These are phyloP conservation scores for Pugionium dolabratum DNA, from an alignment of 345 rosid species.

Conservation along the genomic window DNA sequence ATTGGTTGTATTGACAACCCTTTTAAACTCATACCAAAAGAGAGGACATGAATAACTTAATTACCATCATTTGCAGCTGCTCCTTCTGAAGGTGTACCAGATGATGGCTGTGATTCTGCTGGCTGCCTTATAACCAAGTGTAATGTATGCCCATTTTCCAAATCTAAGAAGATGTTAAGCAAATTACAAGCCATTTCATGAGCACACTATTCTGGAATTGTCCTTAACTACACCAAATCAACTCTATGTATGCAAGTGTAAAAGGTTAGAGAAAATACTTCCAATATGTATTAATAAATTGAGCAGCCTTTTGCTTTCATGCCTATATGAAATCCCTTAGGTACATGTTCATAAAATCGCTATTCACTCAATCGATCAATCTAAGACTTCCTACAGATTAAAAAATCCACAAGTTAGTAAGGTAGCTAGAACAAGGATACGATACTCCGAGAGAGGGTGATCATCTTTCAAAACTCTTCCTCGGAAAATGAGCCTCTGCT, in stretches of 20 bases:
- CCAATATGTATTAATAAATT: constrained; percentile 2
- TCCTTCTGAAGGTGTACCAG: constrained; percentile 56
- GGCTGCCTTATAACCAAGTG: constrained; percentile 90
- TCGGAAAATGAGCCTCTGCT: constrained; percentile 87
- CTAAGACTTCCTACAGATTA: not conserved
- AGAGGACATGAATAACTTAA: constrained; percentile 42
- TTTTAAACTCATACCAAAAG: constrained; percentile 8
- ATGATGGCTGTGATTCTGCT: constrained; percentile 54
- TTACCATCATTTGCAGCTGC: constrained; percentile 50
- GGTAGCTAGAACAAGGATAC: constrained; percentile 56
- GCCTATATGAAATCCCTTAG: constrained; percentile 1
- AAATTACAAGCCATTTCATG: not conserved
- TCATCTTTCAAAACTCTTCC: constrained; percentile 94
- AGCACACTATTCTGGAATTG: not conserved
- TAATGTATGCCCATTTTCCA: constrained; percentile 91
- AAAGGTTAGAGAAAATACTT: constrained; percentile 2
- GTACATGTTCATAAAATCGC: not conserved
- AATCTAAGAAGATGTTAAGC: constrained; percentile 64
- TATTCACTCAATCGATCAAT: constrained; percentile 7
- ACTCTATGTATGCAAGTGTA: not conserved
- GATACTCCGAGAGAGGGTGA: constrained; percentile 82
- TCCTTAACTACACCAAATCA: not conserved
- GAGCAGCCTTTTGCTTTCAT: constrained; percentile 10
- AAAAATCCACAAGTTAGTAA: not conserved
- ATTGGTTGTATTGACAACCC: constrained; percentile 2